Percentiles rank a stretch among this genome's conserved stretches.
Conservation (phyloP, 1,284 basidiomycete genomes). For the Peniophora sp. region DNA sequence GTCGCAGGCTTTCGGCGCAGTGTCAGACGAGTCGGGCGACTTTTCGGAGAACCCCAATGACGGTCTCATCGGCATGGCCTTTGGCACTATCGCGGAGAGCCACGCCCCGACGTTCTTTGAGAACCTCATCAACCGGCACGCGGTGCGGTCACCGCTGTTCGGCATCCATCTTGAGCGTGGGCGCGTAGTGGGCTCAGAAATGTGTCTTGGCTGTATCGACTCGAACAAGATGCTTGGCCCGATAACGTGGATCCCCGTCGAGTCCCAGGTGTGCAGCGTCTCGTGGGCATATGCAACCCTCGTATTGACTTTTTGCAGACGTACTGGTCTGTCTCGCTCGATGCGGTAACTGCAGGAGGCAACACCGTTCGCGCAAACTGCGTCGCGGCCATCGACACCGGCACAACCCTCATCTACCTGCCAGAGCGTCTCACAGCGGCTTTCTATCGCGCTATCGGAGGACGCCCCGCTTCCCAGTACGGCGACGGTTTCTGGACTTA, state of each 20-base stretch:
- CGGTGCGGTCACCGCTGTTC: constrained; percentile 42
- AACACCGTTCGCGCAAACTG: constrained; percentile 16
- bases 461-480: constrained; percentile 30
- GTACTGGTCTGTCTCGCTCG: constrained; percentile 48
- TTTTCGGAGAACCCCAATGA: constrained; percentile 37
- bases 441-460: constrained; percentile 40
- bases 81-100: constrained; percentile 40
- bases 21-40: constrained; percentile 31
- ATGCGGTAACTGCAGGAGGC: constrained; percentile 28
- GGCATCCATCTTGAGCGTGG: constrained; percentile 46
- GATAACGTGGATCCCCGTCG: constrained; percentile 44
- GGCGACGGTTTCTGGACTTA: constrained; percentile 26
- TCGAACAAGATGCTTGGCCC: constrained; percentile 35
- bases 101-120: constrained; percentile 52
- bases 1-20: constrained; percentile 43
- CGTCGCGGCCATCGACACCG: constrained; percentile 49
- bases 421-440: constrained; percentile 27
- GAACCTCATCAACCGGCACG: constrained; percentile 38
- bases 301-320: constrained; percentile 25
- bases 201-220: constrained; percentile 55
- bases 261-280: constrained; percentile 29
- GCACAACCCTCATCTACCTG: constrained; percentile 51
- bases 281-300: background rate
- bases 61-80: constrained; percentile 54
- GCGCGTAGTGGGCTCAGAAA: constrained; percentile 39